A percentile compares a stretch with the other conserved stretches of the same genome.
phyloP scores from a whole-genome alignment of 768 basidiomycete species.

The Botryobasidium botryosum region DNA sequence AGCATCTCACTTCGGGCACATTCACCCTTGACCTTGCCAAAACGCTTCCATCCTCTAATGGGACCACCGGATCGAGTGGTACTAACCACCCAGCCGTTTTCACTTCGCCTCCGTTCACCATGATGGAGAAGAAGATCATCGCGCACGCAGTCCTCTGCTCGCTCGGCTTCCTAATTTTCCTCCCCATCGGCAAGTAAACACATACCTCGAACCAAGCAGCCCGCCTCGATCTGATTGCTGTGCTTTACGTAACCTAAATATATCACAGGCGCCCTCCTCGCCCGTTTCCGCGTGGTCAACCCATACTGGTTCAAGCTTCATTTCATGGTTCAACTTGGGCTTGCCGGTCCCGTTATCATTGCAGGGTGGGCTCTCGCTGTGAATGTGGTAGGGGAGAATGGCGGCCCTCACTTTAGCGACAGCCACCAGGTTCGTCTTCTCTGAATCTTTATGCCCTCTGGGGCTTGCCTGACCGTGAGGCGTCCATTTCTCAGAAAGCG shows the following conservation, averaged over 20 bases:
- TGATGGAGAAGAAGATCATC: constrained; percentile 23
- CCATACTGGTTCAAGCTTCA: constrained; percentile 36
- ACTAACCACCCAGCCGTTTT: too few species aligned
- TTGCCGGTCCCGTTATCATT: constrained; percentile 38
- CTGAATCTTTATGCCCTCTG: neutral
- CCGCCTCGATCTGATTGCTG: neutral
- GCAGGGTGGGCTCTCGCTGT: constrained; percentile 32
- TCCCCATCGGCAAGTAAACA: constrained; percentile 29
- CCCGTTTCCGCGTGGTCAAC: constrained; percentile 24
- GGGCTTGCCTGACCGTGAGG: neutral
- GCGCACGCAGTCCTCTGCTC: constrained; percentile 37
- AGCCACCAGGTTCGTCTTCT: constrained; percentile 23
- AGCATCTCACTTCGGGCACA: constrained; percentile 32
- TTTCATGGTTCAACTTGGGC: constrained; percentile 30
- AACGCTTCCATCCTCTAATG: too few species aligned
- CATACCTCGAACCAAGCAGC: neutral
- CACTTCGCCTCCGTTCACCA: too few species aligned
- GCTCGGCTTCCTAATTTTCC: constrained; percentile 36
- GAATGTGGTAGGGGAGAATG: constrained; percentile 15
- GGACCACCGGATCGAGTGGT: too few species aligned
- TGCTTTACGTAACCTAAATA: neutral
- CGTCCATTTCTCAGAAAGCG: constrained; percentile 24
- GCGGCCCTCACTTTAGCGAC: constrained; percentile 18
- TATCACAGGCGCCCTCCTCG: constrained; percentile 26
- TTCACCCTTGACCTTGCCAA: constrained; percentile 33